These are phyloP conservation scores for Francoa sonchifolia DNA, from an alignment of 441 rosid genomes.

Conservation along the genomic window DNA sequence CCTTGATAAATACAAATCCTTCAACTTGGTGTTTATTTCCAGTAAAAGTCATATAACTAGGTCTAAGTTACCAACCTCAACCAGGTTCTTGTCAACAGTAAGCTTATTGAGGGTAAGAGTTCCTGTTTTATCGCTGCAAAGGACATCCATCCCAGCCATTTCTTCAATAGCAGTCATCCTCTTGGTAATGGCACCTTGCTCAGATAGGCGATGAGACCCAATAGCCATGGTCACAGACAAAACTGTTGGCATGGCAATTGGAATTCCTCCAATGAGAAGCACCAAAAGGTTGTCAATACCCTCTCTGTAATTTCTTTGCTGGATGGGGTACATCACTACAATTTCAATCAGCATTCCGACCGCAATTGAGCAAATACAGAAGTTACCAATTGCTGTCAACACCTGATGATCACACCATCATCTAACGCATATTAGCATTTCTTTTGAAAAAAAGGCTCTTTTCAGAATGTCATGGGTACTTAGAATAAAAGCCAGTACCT, in stretches of 20 bases:
- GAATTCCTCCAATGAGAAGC: constrained; percentile 90
- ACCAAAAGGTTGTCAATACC: constrained; percentile 90
- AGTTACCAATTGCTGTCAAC: constrained; percentile 89
- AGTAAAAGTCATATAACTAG: too few species aligned
- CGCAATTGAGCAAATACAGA: constrained; percentile 84
- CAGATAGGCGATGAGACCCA: constrained; percentile 75
- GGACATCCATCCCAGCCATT: constrained; percentile 97
- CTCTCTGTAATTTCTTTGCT: constrained; percentile 57
- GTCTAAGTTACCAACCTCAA: too few species aligned
- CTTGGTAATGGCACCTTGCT: constrained; percentile 91
- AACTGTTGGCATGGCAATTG: constrained; percentile 97
- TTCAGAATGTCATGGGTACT: too few species aligned
- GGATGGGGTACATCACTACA: constrained; percentile 87
- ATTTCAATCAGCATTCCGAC: constrained; percentile 60
- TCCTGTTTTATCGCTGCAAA: constrained; percentile 93
- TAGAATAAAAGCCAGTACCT: constrained; percentile 71
- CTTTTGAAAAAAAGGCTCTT: too few species aligned
- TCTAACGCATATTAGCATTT: too few species aligned
- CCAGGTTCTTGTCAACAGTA: constrained; percentile 62
- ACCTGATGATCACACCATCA: too few species aligned
- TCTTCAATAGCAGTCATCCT: constrained; percentile 96
- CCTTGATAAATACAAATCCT: too few species aligned
- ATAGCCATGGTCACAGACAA: too few species aligned
- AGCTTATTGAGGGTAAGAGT: constrained; percentile 82
- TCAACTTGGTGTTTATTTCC: too few species aligned